These are phyloP conservation scores for Acmispon strigosus DNA, from an alignment of 306 rosid genomes.

Conservation along the genomic window DNA sequence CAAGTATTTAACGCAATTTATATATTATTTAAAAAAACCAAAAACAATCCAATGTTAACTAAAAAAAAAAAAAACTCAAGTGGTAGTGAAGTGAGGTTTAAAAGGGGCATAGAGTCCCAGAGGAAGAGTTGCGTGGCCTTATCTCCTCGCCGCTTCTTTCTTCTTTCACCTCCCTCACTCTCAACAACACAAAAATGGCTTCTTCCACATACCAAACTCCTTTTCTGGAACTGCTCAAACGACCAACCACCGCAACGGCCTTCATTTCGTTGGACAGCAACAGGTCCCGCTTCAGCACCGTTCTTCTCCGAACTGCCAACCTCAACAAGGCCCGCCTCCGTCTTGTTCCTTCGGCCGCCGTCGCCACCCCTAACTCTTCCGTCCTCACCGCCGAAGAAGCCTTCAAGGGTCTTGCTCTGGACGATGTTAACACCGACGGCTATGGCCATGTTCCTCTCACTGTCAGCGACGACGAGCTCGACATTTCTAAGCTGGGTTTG, in stretches of 20 bases:
- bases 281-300: slow-evolving; percentile 31
- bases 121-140: slow-evolving; percentile 11
- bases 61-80: too few relatives aligned
- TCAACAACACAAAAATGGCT: too few relatives aligned
- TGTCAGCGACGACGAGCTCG: slow-evolving; percentile 44
- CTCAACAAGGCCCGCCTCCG: slow-evolving; percentile 12
- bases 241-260: slow-evolving; percentile 21
- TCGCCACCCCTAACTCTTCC: slow-evolving; percentile 74
- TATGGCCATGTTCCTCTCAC: slow-evolving; percentile 22
- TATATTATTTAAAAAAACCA: too few relatives aligned
- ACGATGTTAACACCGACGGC: not conserved
- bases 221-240: slow-evolving; percentile 29
- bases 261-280: slow-evolving; percentile 32
- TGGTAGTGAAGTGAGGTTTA: not conserved
- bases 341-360: slow-evolving; percentile 49
- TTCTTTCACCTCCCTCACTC: not conserved
- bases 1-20: too few relatives aligned
- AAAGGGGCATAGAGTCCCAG: not conserved
- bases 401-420: slow-evolving; percentile 43
- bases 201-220: slow-evolving; percentile 49
- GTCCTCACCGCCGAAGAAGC: slow-evolving; percentile 57
- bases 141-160: slow-evolving; percentile 11
- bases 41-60: too few relatives aligned
- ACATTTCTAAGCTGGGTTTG: slow-evolving; percentile 51
- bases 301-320: slow-evolving; percentile 22